phyloP scores from a whole-genome alignment of 768 basidiomycete species.

The Leccinum incarnatum region DNA sequence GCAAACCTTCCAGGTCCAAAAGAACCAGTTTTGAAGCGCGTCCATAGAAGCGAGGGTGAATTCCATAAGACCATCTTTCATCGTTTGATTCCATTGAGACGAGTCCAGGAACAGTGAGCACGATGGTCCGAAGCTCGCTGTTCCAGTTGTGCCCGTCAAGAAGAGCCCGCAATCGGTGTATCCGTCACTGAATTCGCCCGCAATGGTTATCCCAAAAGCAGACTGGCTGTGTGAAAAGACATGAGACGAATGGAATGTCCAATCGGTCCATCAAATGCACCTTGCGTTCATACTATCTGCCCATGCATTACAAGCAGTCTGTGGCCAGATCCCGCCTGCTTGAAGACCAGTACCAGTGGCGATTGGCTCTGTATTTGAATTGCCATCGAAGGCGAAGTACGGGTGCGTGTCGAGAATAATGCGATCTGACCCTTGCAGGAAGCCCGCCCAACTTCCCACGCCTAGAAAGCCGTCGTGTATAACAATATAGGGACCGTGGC shows the following conservation, averaged over 20 bases:
- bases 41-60: slow-evolving; percentile 63
- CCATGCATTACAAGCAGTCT: slow-evolving; percentile 57
- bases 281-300: slow-evolving; percentile 49
- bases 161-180: slow-evolving; percentile 64
- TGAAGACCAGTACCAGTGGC: slow-evolving; percentile 31
- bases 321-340: slow-evolving; percentile 46
- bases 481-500: slow-evolving; percentile 52
- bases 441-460: slow-evolving; percentile 43
- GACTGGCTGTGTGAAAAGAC: slow-evolving; percentile 34
- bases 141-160: slow-evolving; percentile 35
- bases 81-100: slow-evolving; percentile 48
- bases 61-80: slow-evolving; percentile 50
- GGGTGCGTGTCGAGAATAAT: slow-evolving; percentile 64
- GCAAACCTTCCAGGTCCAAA: slow-evolving; percentile 74
- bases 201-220: slow-evolving; percentile 66
- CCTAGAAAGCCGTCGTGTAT: slow-evolving; percentile 65
- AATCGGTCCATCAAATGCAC: slow-evolving; percentile 20
- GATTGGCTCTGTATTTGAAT: slow-evolving; percentile 33
- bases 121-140: slow-evolving; percentile 28
- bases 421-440: slow-evolving; percentile 59
- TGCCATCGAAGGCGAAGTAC: slow-evolving; percentile 59
- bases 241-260: background rate
- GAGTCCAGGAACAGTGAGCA: slow-evolving; percentile 48
- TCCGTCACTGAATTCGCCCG: slow-evolving; percentile 75
- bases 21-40: slow-evolving; percentile 65